Conservation (phyloP, 352 stramenopile genomes). For the Phytophthora capsici region DNA sequence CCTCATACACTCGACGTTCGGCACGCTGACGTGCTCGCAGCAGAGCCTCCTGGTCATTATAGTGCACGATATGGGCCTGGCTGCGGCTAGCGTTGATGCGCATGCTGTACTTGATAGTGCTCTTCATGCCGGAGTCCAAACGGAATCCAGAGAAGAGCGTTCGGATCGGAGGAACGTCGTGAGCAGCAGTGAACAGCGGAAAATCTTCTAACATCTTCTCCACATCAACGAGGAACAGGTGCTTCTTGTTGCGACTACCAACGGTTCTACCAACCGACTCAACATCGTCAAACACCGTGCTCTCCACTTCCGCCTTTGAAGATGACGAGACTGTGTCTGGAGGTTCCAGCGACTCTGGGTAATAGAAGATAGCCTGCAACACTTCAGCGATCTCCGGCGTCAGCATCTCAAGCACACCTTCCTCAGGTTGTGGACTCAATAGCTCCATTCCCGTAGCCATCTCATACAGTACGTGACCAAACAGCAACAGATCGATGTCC, state of each 20-base stretch:
- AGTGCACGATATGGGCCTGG: conserved; percentile 73
- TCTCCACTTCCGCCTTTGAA: conserved; percentile 6
- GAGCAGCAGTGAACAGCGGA: conserved; percentile 46
- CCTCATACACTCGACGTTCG: conserved; percentile 71
- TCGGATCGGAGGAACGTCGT: conserved; percentile 51
- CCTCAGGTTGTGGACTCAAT: conserved; percentile 43
- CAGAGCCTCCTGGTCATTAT: conserved; percentile 65
- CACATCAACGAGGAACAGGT: conserved; percentile 46
- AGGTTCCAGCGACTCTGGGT: conserved; percentile 16
- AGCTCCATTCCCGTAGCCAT: conserved; percentile 79
- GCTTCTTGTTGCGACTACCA: conserved; percentile 38
- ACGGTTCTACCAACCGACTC: conserved; percentile 24
- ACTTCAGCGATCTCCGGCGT: conserved; percentile 63
- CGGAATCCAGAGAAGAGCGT: conserved; percentile 70
- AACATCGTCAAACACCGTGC: conserved; percentile 28
- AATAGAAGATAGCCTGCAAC: conserved; percentile 61
- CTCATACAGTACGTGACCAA: conserved; percentile 79
- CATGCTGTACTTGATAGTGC: conserved; percentile 75
- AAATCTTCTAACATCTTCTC: conserved; percentile 46
- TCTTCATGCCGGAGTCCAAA: conserved; percentile 80
- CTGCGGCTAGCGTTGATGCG: conserved; percentile 77
- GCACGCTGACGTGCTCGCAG: conserved; percentile 57
- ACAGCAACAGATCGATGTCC: conserved; percentile 73
- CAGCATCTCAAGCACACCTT: conserved; percentile 59
- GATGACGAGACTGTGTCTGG: conserved; percentile 9